Evolutionary conservation across 2,329 filamentous ascomycete genomes (phyloP), one percentile per base, ranked within the genome.

Genomic region (Aspergillus caelatus): DNA sequence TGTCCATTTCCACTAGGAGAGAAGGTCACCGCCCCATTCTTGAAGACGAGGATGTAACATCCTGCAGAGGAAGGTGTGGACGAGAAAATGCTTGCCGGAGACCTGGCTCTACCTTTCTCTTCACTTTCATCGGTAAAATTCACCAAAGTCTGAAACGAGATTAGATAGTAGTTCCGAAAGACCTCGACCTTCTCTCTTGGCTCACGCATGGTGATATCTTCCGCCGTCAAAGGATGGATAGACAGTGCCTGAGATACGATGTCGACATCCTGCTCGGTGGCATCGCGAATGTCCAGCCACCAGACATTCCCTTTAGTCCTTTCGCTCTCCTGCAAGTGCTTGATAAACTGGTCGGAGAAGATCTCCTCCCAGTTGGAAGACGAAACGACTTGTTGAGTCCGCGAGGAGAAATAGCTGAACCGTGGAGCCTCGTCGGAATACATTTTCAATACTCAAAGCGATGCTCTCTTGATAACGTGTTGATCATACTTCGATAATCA

Each of bases 141-240:
- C 2, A 90, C 83, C 95, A 98, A 6, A 0, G 94, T 96, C 59
- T 94, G 89, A 84, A 98, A 97, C 74, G 92, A 96, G 53, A 96
- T 92, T 76, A 99, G 96, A 80, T 98, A 99, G 81, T 99, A 99
- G 26, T 93, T 92, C 19, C 91, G 90, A 80, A 98, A 98, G 19
- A 98, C 86, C 77, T 99, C 95, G 62, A 99, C 96, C 83, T 99
- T 98, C 81, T 98, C 95, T 32, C 95, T 92, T 2, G 93, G 89
- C 77, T 98, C 95, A 73, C 97, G 93, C 0, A 92, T 95, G 58
- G 89, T 90, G 68, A 99, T 97, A 80, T 98, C 95, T 78, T 99
- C 95, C 30, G 93, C 91, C 0, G 95, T 98, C 75, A 98, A 82
- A 12, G 94, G 94, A 78, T 98, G 95, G 56, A 98, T 91, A 14